Base-by-base conservation (phyloP, 2,329 filamentous ascomycete genomes). In the Dactylonectria estremocensis region DNA sequence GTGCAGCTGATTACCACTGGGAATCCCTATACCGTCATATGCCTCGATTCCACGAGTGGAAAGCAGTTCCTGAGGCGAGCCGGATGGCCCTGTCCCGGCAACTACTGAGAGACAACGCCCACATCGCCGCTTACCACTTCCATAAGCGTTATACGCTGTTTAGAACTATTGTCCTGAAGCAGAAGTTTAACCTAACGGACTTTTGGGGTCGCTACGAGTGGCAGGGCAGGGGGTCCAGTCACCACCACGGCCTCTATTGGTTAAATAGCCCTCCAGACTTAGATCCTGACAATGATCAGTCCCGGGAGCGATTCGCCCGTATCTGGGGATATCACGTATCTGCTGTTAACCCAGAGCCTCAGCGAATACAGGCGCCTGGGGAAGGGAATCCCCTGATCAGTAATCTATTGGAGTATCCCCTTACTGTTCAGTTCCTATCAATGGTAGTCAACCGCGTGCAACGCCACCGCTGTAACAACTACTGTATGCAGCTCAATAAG, bases 91-190 rank as follows among this genome's bases (percentile, higher is more conserved):
- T 54, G 2, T 54, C 28, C 50, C 50, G 50, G 50, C 28, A 54
- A 37, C 1, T 54, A 35, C 50, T 54, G 24, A 16, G 50, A 54
- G 50, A 54, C 8, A 54, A 54, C 24, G 24, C 50, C 28, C 50
- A 54, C 50, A 54, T 54, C 10, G 50, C 50, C 50, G 50, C 50
- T 37, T 54, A 54, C 20, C 13, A 54, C 50, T 54, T 54, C 50
- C 31, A 55, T 55, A 55, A 55, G 52, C 52, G 52, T 24, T 55
- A 55, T 55, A 55, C n/a, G 52, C 52, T 55, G 4, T 55, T 55
- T 18, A 55, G 52, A 9, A 55, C 52, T 43, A 37, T 43, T 43
- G 33, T 55, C 52, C 52, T 57, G 35, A 40, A 40, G 35, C 35
- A 40, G 35, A 40, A 40, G 35, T 40, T 40, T 40, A 40, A 40